Conservation (phyloP, 2,329 filamentous ascomycete genomes). For the Leptodontidium sp. region DNA sequence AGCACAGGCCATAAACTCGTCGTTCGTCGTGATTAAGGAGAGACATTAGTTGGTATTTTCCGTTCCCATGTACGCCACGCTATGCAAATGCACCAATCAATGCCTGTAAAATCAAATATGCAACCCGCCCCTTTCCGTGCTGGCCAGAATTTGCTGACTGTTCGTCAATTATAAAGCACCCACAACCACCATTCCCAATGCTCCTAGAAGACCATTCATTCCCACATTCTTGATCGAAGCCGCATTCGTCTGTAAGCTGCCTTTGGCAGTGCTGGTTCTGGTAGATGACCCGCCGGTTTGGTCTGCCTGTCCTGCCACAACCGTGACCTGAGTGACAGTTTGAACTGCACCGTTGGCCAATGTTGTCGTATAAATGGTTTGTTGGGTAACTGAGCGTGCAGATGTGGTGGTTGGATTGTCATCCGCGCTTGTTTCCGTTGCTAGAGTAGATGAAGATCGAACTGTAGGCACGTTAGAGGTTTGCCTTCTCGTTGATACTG, state of each 20-base stretch:
- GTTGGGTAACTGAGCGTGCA: constrained; percentile 36
- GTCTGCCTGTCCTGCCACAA: constrained; percentile 39
- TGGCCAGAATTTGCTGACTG: constrained; percentile 9
- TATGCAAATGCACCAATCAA: constrained; percentile 35
- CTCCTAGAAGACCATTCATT: constrained; percentile 38
- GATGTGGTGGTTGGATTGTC: constrained; percentile 19
- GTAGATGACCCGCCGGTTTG: constrained; percentile 20
- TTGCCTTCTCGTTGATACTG: constrained; percentile 12
- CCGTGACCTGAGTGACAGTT: constrained; percentile 40
- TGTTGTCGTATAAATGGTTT: constrained; percentile 42
- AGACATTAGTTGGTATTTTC: constrained; percentile 41
- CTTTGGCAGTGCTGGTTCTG: constrained; percentile 31
- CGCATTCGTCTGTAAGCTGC: constrained; percentile 40
- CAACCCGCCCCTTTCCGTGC: constrained; percentile 20
- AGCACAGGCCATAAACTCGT: constrained; percentile 22
- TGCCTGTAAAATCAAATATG: constrained; percentile 30
- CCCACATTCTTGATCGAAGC: constrained; percentile 32
- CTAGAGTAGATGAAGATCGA: constrained; percentile 20
- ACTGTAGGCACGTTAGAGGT: constrained; percentile 31
- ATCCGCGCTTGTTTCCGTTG: constrained; percentile 22
- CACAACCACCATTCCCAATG: constrained; percentile 35
- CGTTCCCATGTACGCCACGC: constrained; percentile 31
- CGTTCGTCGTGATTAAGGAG: constrained; percentile 36
- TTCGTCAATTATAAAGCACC: constrained; percentile 34
- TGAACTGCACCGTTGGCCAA: constrained; percentile 38